These are phyloP conservation scores for Pachysandra terminalis DNA, from an alignment of 164 flowering plant genomes.

Conservation along the genomic window DNA sequence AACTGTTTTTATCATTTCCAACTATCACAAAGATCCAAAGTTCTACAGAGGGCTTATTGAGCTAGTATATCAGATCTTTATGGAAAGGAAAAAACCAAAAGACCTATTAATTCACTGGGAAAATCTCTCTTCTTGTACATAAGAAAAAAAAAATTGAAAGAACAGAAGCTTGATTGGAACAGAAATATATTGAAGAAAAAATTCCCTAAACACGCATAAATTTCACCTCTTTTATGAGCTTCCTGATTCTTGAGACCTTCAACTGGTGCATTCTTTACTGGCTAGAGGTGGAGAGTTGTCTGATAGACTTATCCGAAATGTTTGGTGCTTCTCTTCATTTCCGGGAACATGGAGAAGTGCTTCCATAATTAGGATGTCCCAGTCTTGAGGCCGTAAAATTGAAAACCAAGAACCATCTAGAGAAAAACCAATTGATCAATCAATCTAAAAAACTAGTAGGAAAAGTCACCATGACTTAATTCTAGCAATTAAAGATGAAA, in stretches of 20 bases:
- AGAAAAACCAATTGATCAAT: conserved; percentile 5
- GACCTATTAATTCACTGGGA: not conserved
- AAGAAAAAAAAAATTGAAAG: not conserved
- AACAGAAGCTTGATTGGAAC: not conserved
- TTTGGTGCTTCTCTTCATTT: conserved; percentile 61
- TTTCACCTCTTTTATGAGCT: conserved; percentile 27
- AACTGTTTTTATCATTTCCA: too few species aligned
- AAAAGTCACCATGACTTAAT: too few species aligned
- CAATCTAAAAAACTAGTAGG: not conserved
- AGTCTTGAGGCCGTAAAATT: conserved; percentile 50
- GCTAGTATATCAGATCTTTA: too few species aligned
- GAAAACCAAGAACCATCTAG: conserved; percentile 57
- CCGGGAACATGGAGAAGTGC: conserved; percentile 74
- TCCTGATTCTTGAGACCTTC: conserved; percentile 27
- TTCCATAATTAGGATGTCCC: conserved; percentile 85
- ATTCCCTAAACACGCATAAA: not conserved
- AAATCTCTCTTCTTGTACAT: not conserved
- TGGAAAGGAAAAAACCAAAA: too few species aligned
- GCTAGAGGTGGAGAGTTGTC: conserved; percentile 36
- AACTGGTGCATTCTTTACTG: conserved; percentile 32
- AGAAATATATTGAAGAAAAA: not conserved
- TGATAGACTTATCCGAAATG: conserved; percentile 51
- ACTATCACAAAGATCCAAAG: too few species aligned
- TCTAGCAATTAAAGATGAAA: too few species aligned
- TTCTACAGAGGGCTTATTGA: too few species aligned